Conservation (phyloP, 2,329 filamentous ascomycete genomes). For the Fusarium sp. region DNA sequence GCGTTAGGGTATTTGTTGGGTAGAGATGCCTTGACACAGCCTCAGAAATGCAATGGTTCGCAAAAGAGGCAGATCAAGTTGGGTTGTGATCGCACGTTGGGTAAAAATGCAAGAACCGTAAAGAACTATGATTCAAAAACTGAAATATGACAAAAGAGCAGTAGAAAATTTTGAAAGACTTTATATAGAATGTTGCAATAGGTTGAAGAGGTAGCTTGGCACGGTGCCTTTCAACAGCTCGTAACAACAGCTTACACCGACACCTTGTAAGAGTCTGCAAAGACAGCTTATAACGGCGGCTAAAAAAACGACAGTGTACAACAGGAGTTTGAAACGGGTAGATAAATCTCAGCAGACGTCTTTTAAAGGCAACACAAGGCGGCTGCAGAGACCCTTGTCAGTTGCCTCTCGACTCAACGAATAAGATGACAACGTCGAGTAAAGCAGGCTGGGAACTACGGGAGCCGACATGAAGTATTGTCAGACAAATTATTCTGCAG, state of each 20-base stretch:
- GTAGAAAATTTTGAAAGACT: neutral
- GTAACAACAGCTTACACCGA: neutral
- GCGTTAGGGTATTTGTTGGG: neutral
- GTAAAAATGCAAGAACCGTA: neutral
- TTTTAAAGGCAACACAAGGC: neutral
- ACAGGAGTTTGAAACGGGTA: neutral
- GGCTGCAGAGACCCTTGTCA: constrained; percentile 1
- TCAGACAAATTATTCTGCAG: neutral
- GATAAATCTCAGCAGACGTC: neutral
- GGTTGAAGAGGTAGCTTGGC: neutral
- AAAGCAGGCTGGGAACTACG: neutral
- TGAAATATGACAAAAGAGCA: too few species aligned
- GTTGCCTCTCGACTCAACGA: neutral
- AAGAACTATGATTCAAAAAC: neutral
- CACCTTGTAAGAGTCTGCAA: neutral
- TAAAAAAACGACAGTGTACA: neutral
- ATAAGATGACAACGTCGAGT: neutral
- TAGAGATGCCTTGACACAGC: neutral
- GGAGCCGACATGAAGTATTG: neutral
- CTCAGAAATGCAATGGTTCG: neutral
- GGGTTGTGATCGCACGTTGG: neutral
- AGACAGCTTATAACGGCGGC: neutral
- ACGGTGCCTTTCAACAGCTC: neutral
- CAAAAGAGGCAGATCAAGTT: neutral
- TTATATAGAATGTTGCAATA: neutral